A percentile compares a stretch with the other conserved stretches of the same genome.
Evolutionary conservation across 2,329 filamentous ascomycete species (phyloP).

Genomic region (Sarocladium kiliense): DNA sequence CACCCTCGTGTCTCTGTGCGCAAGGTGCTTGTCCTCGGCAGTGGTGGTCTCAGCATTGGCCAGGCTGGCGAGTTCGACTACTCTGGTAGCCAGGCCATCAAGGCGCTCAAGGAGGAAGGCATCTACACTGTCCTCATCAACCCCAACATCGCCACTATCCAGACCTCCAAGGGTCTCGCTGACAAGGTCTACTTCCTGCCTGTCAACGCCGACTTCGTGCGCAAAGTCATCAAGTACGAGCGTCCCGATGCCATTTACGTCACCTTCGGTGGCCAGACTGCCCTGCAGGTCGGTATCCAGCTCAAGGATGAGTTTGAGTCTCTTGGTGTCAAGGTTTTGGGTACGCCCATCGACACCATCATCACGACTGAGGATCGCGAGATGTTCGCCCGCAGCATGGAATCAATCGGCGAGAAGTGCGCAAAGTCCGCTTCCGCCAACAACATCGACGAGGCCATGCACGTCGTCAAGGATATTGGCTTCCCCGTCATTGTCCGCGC

Average conservation of each 20-base stretch:
- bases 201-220: constrained; percentile 93
- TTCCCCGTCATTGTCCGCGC: constrained; percentile 97
- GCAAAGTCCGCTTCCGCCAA: constrained; percentile 94
- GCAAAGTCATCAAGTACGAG: constrained; percentile 95
- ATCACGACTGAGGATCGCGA: constrained; percentile 98
- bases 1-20: constrained; percentile 80
- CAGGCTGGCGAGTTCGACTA: constrained; percentile 99
- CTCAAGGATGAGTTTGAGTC: constrained; percentile 94
- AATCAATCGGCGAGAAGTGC: constrained; percentile 95
- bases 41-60: constrained; percentile 92
- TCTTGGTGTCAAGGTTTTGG: constrained; percentile 88
- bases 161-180: constrained; percentile 94
- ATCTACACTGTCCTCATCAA: constrained; percentile 99
- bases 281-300: constrained; percentile 93
- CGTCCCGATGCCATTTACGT: constrained; percentile 94
- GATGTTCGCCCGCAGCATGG: constrained; percentile 96
- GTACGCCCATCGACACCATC: constrained; percentile 95
- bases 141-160: constrained; percentile 97
- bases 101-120: constrained; percentile 94
- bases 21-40: constrained; percentile 91
- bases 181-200: constrained; percentile 99
- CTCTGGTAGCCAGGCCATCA: constrained; percentile 96
- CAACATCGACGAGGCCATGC: constrained; percentile 81
- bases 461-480: constrained; percentile 83
- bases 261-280: constrained; percentile 96